Base-by-base conservation (phyloP, 495 filamentous ascomycete species). In the Bathelium albidoporum region DNA sequence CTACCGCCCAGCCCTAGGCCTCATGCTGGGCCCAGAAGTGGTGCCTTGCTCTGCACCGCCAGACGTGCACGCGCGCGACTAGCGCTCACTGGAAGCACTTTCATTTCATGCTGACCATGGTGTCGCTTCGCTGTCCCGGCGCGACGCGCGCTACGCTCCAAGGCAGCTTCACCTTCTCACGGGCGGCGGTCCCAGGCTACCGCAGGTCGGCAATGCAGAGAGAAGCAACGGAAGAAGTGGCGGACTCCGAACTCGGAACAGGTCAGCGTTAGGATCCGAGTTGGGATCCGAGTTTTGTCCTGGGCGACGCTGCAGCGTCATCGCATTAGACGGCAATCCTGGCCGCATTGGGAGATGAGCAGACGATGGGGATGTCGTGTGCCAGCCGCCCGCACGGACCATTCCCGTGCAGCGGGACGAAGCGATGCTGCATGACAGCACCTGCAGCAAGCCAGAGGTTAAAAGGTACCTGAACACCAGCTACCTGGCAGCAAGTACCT, bases 381-480 rank as follows among this genome's bases (percentile, higher is more conserved):
- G 44, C 44, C 5, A 39, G 34, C 34, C 34, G 14, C 29, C 7
- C 22, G 49, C 49, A 55, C 49, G 49, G 49, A 24, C 49, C 49
- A 20, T 9, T 9, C 26, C 49, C 49, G 26, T 55, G 49, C 49
- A 55, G 49, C 49, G 49, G 49, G 49, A 55, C 49, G 49, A 55
- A 55, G 49, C 49, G 49, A 9, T 29, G 49, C 49, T 28, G 49
- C 49, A 55, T 55, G 49, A 55, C 49, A 55, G 49, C 49, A 55
- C 49, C 49, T 55, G 49, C 49, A 55, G 20, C 4, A 10, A n/a
- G n/a, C n/a, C n/a, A n/a, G n/a, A n/a, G n/a, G n/a, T n/a, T n/a
- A n/a, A n/a, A n/a, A n/a, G n/a, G n/a, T n/a, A n/a, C n/a, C n/a
- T n/a, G n/a, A n/a, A n/a, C n/a, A n/a, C n/a, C n/a, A n/a, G n/a